Evolutionary conservation across 2,329 filamentous ascomycete species (phyloP), one percentile per base, ranked within the genome.

Genomic region (Dactylonectria macrodidyma): DNA sequence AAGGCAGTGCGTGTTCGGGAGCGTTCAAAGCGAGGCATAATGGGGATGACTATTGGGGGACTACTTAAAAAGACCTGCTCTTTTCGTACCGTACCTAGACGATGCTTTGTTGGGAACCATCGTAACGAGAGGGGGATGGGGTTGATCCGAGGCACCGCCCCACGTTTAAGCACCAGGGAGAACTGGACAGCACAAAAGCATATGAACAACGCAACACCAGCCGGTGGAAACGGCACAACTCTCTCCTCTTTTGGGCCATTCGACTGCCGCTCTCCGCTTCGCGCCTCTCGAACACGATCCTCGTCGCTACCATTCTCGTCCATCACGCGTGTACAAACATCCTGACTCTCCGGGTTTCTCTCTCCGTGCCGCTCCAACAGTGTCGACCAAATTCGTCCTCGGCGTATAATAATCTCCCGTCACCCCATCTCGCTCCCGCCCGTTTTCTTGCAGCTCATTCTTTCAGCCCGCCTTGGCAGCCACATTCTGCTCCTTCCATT

Each of bases 191-290:
- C 47, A 71, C 46, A 73, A 73, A 71, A 73, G 71, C 64, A 73
- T 65, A 74, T 73, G 65, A 71, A 71, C 70, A 71, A 62, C 68
- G 64, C 63, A 68, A 62, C 68, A 61, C 59, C 58, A 26, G 19
- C 30, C 33, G 10, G 50, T 22, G n/a, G 5, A 54, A 51, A 19
- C 30, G 30, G 24, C 41, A 54, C 54, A 52, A 54, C 55, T 59
- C 19, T 51, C 47, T 48, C 52, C 33, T 56, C 41, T 50, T 34
- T 38, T n/a, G 30, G 30, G 11, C 16, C 26, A 52, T 38, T 54
- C 34, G 19, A 36, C 34, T 19, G 19, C 47, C 22, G 19, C 12
- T 51, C 33, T 14, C 38, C 47, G 16, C 30, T 30, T 22, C 52
- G 11, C 22, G n/a, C 26, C 52, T 16, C 30, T 30, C 26, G 26